Evolutionary conservation across 306 rosid genomes (phyloP), one percentile per base, ranked within the genome.

Genomic region (Trifolium subterraneum): DNA sequence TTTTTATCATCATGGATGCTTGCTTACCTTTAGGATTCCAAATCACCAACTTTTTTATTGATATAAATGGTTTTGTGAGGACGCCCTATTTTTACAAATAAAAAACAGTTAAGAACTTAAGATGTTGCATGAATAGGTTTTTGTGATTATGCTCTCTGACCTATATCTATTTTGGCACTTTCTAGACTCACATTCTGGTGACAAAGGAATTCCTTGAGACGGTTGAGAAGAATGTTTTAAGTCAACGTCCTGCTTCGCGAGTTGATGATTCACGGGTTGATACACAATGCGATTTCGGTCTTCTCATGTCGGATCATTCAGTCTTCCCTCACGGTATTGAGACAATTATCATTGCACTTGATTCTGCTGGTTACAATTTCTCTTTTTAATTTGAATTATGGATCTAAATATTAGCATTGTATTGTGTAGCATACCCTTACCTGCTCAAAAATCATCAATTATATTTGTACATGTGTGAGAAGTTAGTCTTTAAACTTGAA

Each of bases 251-350:
- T 56, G 82, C 86, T 42, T 86, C 77, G 82, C 82, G 99, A 64
- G 90, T 92, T 82, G 88, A 79, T 74, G 87, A 90, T 72, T 87
- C 92, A 19, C 83, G 68, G 82, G 83, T 88, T 14, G 90, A 90
- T 81, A 71, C 83, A 3, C 62, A 74, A 12, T 84, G 82, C 76
- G 90, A 87, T 80, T 82, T 87, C 66, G 92, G 74, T 79, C 88
- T 93, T 64, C 86, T 93, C 39, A 77, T 93, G 70, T 85, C 97
- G 38, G 98, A 93, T 80, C 97, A 91, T 84, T 91, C 98, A 19
- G 82, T 91, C 79, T 91, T 93, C 77, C 67, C 85, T 56, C 27
- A 65, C 38, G 96, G 97, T 93, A 90, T 64, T 76, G 15, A 68
- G 65, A 66, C 36, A 14, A 4, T 11, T 41, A 75, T 39, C 65